phyloP scores from a whole-genome alignment of 345 rosid genomes.

The Euphorbia tirucalli region DNA sequence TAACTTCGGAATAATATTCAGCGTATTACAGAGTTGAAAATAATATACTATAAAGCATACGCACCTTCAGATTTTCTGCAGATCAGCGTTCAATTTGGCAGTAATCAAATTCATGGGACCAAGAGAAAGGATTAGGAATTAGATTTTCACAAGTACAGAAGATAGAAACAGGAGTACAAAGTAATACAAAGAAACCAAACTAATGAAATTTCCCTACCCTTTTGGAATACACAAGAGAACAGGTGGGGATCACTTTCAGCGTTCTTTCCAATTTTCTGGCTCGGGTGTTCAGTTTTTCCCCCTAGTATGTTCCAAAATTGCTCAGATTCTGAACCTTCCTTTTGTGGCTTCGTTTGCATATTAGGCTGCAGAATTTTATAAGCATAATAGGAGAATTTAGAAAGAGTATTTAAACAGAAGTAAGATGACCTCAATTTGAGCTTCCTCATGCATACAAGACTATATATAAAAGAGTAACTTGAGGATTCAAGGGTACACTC shows the following conservation, averaged over 20 bases:
- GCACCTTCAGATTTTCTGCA: conserved; percentile 85
- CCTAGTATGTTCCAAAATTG: conserved; percentile 90
- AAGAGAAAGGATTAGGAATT: conserved; percentile 20
- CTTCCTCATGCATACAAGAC: conserved; percentile 8
- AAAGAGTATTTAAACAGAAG: conserved; percentile 3
- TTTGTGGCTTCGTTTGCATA: conserved; percentile 69
- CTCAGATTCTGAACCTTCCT: conserved; percentile 92
- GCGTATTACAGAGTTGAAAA: not conserved
- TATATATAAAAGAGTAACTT: not conserved
- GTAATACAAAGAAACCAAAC: conserved; percentile 4
- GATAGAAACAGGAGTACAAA: conserved; percentile 5
- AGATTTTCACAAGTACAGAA: conserved; percentile 17
- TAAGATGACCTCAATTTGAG: not conserved
- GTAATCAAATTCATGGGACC: conserved; percentile 18
- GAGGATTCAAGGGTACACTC: too few species aligned
- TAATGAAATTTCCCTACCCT: conserved; percentile 42
- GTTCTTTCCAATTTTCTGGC: conserved; percentile 63
- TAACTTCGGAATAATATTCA: conserved; percentile 5
- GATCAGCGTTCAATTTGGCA: conserved; percentile 30
- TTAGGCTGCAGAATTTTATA: conserved; percentile 65
- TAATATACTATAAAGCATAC: conserved; percentile 23
- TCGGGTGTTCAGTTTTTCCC: conserved; percentile 79
- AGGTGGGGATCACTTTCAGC: conserved; percentile 94
- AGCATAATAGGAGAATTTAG: conserved; percentile 17
- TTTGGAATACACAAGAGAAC: conserved; percentile 73